A percentile compares a stretch with the other conserved stretches of the same genome.
Evolutionary conservation across 1,284 basidiomycete genomes (phyloP).

Genomic region (Irpex sp.): DNA sequence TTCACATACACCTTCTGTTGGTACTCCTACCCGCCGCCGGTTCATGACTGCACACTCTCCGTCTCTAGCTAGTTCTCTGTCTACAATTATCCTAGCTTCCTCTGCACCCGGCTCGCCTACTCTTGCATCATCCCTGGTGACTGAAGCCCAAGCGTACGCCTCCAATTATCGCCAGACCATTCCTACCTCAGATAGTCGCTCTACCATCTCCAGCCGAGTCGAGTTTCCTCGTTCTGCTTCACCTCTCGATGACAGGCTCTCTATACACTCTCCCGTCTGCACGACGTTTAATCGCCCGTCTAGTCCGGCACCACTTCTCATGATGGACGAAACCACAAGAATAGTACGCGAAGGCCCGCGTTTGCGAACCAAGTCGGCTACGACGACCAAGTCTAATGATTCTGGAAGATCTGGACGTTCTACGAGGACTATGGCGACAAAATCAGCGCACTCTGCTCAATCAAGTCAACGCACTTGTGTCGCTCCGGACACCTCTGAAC

Average conservation of each 20-base stretch:
- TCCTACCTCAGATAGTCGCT: slow-evolving; percentile 9
- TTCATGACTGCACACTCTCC: slow-evolving; percentile 2
- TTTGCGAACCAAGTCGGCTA: slow-evolving; percentile 1
- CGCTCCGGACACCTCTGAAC: background rate
- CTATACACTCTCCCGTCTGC: background rate
- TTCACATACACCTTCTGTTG: slow-evolving; percentile 1
- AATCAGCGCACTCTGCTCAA: background rate
- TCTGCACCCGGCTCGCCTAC: slow-evolving; percentile 15
- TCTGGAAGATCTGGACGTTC: background rate
- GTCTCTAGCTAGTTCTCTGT: slow-evolving; percentile 17
- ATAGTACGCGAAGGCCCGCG: slow-evolving; percentile 2
- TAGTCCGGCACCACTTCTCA: slow-evolving; percentile 1
- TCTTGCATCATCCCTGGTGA: slow-evolving; percentile 6
- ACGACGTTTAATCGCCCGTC: slow-evolving; percentile 1
- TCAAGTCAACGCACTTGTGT: background rate
- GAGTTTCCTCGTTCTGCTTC: slow-evolving; percentile 1
- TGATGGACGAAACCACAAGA: background rate
- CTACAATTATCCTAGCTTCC: slow-evolving; percentile 16
- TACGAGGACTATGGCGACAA: background rate
- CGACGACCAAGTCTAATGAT: slow-evolving; percentile 7
- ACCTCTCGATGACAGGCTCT: background rate
- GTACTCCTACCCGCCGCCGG: slow-evolving; percentile 2
- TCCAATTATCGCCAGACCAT: slow-evolving; percentile 5
- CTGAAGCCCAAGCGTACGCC: slow-evolving; percentile 12
- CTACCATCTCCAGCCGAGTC: background rate